A percentile compares a stretch with the other conserved stretches of the same genome.
Evolutionary conservation across 169 alveolate genomes (phyloP).

Genomic region (Eimeria praecox): DNA sequence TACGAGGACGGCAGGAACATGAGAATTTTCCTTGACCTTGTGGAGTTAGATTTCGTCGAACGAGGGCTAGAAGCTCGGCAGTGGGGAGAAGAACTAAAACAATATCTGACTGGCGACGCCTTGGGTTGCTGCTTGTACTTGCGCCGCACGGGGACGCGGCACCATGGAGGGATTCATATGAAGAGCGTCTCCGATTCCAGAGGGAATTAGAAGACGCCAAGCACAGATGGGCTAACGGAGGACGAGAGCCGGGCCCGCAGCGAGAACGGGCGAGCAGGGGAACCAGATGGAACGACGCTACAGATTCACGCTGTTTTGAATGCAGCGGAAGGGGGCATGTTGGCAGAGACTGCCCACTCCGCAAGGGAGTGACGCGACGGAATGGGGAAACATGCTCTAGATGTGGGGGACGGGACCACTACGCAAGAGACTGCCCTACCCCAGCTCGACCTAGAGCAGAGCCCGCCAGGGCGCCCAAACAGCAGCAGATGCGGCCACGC

Average conservation of each 20-base stretch:
- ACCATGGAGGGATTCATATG: too few species aligned
- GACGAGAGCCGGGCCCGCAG: not conserved
- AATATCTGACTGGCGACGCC: too few species aligned
- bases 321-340: not conserved
- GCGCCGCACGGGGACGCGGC: conserved; percentile 2
- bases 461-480: not conserved
- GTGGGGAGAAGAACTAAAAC: conserved; percentile 37
- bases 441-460: not conserved
- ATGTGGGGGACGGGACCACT: conserved; percentile 13
- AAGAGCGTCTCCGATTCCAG: not conserved
- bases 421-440: conserved; percentile 7
- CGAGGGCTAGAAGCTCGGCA: not conserved
- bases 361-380: not conserved
- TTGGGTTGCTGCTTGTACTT: conserved; percentile 25
- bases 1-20: not conserved
- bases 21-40: not conserved
- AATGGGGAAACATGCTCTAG: not conserved
- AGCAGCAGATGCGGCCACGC: not conserved
- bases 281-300: not conserved
- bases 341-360: not conserved
- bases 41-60: conserved; percentile 17
- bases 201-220: not conserved
- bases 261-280: not conserved
- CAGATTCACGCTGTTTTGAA: not conserved
- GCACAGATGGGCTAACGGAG: not conserved